Conservation (phyloP, 2,329 filamentous ascomycete genomes). For the Dactylellina cionopaga region DNA sequence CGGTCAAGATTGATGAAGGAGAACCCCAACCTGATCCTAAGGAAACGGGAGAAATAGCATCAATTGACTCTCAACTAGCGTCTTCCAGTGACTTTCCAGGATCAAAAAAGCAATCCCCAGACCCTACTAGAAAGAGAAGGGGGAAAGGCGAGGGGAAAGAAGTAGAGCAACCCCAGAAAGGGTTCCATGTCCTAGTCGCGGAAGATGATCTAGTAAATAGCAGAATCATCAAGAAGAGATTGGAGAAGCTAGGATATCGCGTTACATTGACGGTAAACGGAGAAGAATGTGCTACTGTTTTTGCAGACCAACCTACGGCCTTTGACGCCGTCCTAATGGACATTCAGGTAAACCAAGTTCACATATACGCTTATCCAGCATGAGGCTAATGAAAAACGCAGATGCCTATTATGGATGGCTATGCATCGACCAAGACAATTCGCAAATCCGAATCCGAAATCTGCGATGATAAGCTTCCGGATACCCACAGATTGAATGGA, state of each 20-base stretch:
- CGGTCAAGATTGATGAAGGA: constrained; percentile 32
- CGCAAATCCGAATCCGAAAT: constrained; percentile 72
- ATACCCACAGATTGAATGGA: constrained; percentile 69
- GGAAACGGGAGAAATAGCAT: not conserved
- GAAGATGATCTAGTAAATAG: constrained; percentile 91
- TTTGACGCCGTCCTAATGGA: constrained; percentile 91
- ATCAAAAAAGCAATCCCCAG: not conserved
- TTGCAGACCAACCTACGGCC: constrained; percentile 69
- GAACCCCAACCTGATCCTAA: constrained; percentile 8
- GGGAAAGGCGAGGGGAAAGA: constrained; percentile 5
- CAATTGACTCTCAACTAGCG: not conserved
- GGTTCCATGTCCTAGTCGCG: constrained; percentile 77
- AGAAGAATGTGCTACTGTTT: constrained; percentile 80
- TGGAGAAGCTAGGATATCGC: constrained; percentile 78
- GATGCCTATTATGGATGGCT: constrained; percentile 93
- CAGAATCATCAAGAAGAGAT: constrained; percentile 79
- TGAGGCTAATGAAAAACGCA: constrained; percentile 59
- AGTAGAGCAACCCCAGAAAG: constrained; percentile 55
- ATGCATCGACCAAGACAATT: constrained; percentile 84
- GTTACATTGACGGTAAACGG: constrained; percentile 81
- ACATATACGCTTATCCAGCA: constrained; percentile 10
- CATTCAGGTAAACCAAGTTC: constrained; percentile 77
- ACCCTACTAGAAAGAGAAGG: constrained; percentile 17
- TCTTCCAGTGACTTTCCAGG: not conserved
- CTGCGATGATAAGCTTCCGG: constrained; percentile 65